These are phyloP conservation scores for Saturnispora saitoi DNA, from an alignment of 805 yeast species.

Conservation along the genomic window DNA sequence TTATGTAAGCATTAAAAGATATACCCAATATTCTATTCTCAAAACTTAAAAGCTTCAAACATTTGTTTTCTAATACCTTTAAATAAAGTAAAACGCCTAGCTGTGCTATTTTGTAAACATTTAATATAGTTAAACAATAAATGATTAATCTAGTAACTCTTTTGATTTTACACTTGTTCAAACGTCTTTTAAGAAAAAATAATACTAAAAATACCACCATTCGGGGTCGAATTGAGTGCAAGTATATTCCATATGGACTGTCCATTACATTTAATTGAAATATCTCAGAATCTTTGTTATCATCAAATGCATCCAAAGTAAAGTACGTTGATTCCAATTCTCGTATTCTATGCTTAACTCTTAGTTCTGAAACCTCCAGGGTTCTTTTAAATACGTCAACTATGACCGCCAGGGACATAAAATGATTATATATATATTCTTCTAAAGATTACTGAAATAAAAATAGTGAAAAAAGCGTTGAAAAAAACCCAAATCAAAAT, in stretches of 20 bases:
- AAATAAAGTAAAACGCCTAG: constrained; percentile 1
- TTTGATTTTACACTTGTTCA: background rate
- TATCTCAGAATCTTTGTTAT: background rate
- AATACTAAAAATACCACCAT: background rate
- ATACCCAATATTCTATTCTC: background rate
- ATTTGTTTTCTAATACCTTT: constrained; percentile 3
- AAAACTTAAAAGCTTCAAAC: background rate
- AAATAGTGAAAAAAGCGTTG: background rate
- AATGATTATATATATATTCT: background rate
- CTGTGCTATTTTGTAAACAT: background rate
- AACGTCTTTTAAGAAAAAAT: background rate
- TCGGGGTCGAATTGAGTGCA: constrained; percentile 3
- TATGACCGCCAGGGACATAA: background rate
- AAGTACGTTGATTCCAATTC: background rate
- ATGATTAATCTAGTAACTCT: background rate
- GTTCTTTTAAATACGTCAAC: background rate
- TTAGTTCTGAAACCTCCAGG: background rate
- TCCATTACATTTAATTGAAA: constrained; percentile 1
- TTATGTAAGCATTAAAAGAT: background rate
- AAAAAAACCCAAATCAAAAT: background rate
- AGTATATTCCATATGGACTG: constrained; percentile 1
- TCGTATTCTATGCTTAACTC: background rate
- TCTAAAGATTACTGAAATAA: background rate
- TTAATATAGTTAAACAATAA: background rate
- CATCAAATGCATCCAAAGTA: background rate